phyloP scores from a whole-genome alignment of 2,329 filamentous ascomycete species.

The Paecilomyces variotii region DNA sequence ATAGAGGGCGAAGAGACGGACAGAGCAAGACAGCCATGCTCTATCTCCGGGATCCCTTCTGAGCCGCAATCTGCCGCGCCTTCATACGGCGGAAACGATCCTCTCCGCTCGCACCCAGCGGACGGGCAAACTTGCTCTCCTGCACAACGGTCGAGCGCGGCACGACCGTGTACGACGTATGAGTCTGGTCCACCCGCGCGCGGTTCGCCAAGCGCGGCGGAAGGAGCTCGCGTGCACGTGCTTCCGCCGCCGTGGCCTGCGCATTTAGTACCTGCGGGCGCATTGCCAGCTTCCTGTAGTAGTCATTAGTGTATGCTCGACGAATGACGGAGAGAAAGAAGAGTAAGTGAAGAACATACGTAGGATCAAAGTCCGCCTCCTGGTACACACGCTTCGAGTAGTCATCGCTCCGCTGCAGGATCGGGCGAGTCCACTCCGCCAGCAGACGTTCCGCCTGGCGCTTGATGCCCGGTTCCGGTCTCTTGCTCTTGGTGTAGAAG shows the following conservation, averaged over 20 bases:
- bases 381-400: conserved; percentile 73
- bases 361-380: conserved; percentile 53
- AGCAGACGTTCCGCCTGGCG: conserved; percentile 87
- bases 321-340: conserved; percentile 1
- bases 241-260: conserved; percentile 39
- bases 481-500: conserved; percentile 94
- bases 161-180: conserved; percentile 55
- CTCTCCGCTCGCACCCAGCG: conserved; percentile 39
- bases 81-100: conserved; percentile 43
- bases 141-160: conserved; percentile 48
- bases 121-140: conserved; percentile 39
- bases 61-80: conserved; percentile 37
- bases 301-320: conserved; percentile 8
- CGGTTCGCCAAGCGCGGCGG: conserved; percentile 48
- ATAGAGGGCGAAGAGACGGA: neutral
- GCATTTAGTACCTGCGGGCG: conserved; percentile 23
- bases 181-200: conserved; percentile 51
- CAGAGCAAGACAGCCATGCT: neutral
- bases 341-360: conserved; percentile 22
- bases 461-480: conserved; percentile 81
- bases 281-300: conserved; percentile 27
- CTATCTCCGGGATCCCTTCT: conserved; percentile 33
- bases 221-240: conserved; percentile 45
- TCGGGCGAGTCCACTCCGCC: conserved; percentile 90
- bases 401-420: conserved; percentile 87